A percentile compares a stretch with the other conserved stretches of the same genome.
Evolutionary conservation across 768 basidiomycete species (phyloP).

Genomic region (Lactifluus volemus): DNA sequence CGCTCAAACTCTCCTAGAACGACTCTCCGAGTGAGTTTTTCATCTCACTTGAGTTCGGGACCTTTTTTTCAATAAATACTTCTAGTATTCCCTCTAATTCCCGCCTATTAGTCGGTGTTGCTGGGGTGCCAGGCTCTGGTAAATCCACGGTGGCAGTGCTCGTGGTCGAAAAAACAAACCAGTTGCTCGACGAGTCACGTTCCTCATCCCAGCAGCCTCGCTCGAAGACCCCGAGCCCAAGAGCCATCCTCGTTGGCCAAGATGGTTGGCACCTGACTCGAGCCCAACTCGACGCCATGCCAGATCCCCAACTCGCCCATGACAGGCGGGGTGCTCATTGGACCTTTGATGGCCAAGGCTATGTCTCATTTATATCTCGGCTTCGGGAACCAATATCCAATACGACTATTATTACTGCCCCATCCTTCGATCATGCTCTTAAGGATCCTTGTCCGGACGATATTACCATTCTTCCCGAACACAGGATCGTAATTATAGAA

Average conservation of each 20-base stretch:
- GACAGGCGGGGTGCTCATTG: conserved; percentile 80
- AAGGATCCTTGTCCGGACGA: conserved; percentile 74
- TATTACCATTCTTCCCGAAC: conserved; percentile 45
- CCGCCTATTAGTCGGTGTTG: conserved; percentile 62
- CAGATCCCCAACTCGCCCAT: conserved; percentile 69
- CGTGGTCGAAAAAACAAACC: conserved; percentile 47
- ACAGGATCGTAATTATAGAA: conserved; percentile 81
- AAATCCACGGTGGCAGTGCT: conserved; percentile 70
- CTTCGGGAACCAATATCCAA: conserved; percentile 35
- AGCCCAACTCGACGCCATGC: conserved; percentile 64
- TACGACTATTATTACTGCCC: conserved; percentile 44
- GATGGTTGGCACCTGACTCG: conserved; percentile 93
- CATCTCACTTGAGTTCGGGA: neutral
- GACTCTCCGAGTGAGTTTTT: conserved; percentile 2
- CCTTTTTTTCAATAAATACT: neutral
- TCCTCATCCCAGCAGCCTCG: neutral
- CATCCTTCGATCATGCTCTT: conserved; percentile 78
- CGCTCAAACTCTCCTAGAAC: neutral
- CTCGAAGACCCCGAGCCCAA: neutral
- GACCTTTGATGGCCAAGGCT: conserved; percentile 79
- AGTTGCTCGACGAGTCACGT: conserved; percentile 25
- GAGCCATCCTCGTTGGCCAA: conserved; percentile 62
- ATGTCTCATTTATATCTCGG: conserved; percentile 54
- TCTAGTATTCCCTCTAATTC: conserved; percentile 23
- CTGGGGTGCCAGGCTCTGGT: conserved; percentile 79